Percentiles rank a stretch among this genome's conserved stretches.
Conservation (phyloP, 352 stramenopile species). For the Globisporangium echinulatum region DNA sequence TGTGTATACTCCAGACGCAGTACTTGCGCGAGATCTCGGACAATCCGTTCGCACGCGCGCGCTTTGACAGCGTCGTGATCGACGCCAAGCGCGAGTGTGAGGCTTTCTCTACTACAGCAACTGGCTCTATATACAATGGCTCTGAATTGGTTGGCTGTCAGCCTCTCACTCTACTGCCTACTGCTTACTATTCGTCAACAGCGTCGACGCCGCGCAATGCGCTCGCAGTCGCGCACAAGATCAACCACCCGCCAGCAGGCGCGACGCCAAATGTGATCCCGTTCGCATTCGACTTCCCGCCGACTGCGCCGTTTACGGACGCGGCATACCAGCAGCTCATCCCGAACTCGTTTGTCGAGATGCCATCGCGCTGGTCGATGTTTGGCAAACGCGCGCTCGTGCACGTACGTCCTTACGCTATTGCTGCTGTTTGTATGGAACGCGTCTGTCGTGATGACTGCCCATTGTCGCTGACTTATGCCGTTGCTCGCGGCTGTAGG, state of each 20-base stretch:
- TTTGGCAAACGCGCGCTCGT: slow-evolving; percentile 80
- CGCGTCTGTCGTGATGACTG: too few species aligned
- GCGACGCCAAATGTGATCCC: slow-evolving; percentile 71
- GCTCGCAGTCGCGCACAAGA: slow-evolving; percentile 77
- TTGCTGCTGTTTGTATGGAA: not conserved
- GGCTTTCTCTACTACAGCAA: not conserved
- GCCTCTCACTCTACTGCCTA: not conserved
- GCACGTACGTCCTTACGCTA: slow-evolving; percentile 35
- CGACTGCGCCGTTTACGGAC: slow-evolving; percentile 63
- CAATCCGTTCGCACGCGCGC: slow-evolving; percentile 69
- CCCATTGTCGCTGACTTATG: not conserved
- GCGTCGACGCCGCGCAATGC: slow-evolving; percentile 54
- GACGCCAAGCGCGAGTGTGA: slow-evolving; percentile 74
- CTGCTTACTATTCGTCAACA: slow-evolving; percentile 9
- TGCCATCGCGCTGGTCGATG: slow-evolving; percentile 75
- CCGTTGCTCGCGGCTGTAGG: slow-evolving; percentile 18
- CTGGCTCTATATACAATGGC: not conserved
- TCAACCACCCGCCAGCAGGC: slow-evolving; percentile 74
- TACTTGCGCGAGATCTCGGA: slow-evolving; percentile 63
- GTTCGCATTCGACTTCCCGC: slow-evolving; percentile 79
- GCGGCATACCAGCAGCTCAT: slow-evolving; percentile 61
- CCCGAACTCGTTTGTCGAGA: slow-evolving; percentile 76
- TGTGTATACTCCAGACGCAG: slow-evolving; percentile 20
- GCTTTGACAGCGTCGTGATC: slow-evolving; percentile 86
- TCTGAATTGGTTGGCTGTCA: not conserved